Evolutionary conservation across 2,329 filamentous ascomycete species (phyloP).

Genomic region (Thielaviopsis cerberus): DNA sequence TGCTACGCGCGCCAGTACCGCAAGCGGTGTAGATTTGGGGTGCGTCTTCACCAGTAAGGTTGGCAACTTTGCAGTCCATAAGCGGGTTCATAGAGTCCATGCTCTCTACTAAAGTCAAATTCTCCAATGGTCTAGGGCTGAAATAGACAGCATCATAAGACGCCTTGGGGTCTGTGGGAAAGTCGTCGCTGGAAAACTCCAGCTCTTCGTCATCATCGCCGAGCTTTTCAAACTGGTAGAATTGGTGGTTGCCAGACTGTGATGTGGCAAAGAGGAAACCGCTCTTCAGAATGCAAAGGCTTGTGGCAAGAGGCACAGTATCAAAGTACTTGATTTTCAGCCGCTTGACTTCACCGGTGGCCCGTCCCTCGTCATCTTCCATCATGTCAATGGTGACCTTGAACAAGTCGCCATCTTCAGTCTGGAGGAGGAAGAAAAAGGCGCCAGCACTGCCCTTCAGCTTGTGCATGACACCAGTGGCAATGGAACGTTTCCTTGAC

Average conservation of each 20-base stretch:
- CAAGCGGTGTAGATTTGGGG: conserved; percentile 91
- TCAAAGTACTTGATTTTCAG: conserved; percentile 97
- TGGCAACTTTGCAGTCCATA: conserved; percentile 78
- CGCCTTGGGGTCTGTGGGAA: conserved; percentile 54
- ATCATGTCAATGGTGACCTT: conserved; percentile 87
- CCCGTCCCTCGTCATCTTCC: conserved; percentile 58
- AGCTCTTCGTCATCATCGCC: conserved; percentile 86
- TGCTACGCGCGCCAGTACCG: conserved; percentile 72
- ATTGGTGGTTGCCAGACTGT: conserved; percentile 81
- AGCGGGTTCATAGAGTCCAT: conserved; percentile 81
- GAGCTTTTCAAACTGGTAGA: conserved; percentile 94
- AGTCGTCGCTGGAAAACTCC: conserved; percentile 70
- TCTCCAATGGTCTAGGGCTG: conserved; percentile 58
- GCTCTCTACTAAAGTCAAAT: conserved; percentile 67
- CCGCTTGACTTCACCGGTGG: conserved; percentile 62
- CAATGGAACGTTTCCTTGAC: conserved; percentile 69
- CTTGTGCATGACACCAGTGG: conserved; percentile 91
- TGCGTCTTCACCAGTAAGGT: conserved; percentile 78
- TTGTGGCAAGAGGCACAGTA: conserved; percentile 75
- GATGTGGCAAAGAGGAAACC: conserved; percentile 86
- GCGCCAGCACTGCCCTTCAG: conserved; percentile 64
- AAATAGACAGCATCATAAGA: conserved; percentile 70
- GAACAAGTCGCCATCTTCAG: conserved; percentile 95
- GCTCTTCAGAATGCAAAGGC: conserved; percentile 80
- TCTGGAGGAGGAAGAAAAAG: conserved; percentile 93